Evolutionary conservation across 768 basidiomycete genomes (phyloP).

Genomic region (Boletus huronensis): DNA sequence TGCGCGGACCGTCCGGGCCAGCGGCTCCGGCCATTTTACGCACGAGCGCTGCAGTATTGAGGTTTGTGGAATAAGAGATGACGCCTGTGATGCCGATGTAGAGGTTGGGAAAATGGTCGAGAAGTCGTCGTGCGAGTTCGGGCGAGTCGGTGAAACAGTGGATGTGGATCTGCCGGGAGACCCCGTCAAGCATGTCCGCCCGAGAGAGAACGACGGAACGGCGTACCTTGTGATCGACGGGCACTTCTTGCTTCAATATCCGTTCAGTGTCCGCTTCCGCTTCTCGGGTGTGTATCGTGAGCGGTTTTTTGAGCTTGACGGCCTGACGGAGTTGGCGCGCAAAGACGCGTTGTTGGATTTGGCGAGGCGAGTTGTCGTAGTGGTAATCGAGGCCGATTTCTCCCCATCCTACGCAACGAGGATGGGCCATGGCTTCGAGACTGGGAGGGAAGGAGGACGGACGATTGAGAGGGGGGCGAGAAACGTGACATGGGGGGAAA

Average conservation of each 20-base stretch:
- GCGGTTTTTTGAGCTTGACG: constrained; percentile 64
- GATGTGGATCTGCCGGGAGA: constrained; percentile 75
- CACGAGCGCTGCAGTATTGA: constrained; percentile 67
- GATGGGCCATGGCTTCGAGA: constrained; percentile 71
- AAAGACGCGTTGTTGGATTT: constrained; percentile 64
- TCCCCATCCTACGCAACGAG: constrained; percentile 83
- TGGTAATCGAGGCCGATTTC: constrained; percentile 89
- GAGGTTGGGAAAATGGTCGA: constrained; percentile 77
- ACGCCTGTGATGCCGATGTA: constrained; percentile 87
- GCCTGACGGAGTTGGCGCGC: constrained; percentile 65
- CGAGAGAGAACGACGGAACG: too few species aligned
- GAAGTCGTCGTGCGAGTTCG: constrained; percentile 63
- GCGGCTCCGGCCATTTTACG: constrained; percentile 42
- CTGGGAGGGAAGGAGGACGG: constrained; percentile 31
- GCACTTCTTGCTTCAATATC: constrained; percentile 75
- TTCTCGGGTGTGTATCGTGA: constrained; percentile 85
- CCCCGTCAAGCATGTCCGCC: too few species aligned
- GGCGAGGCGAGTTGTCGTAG: constrained; percentile 73
- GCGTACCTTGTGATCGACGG: constrained; percentile 62
- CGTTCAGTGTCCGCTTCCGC: constrained; percentile 80
- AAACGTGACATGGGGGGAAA: not conserved
- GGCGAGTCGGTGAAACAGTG: constrained; percentile 88
- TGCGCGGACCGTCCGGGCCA: constrained; percentile 35
- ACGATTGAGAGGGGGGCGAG: not conserved
- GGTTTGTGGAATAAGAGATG: constrained; percentile 73